A percentile compares a stretch with the other conserved stretches of the same genome.
phyloP scores from a whole-genome alignment of 768 basidiomycete species.

The Leccinum fibrillosum region DNA sequence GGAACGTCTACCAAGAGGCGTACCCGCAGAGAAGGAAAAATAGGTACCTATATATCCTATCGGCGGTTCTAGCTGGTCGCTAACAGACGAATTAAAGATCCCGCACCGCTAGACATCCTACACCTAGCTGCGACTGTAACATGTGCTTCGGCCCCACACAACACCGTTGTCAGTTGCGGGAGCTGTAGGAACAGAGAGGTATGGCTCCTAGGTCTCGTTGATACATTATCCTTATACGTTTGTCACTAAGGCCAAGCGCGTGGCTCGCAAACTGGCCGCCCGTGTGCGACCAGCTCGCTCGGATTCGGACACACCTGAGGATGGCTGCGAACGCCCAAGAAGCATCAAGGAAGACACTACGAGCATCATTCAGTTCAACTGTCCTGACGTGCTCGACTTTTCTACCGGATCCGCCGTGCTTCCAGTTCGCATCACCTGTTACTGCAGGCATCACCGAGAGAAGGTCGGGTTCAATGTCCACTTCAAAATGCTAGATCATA shows the following conservation, averaged over 20 bases:
- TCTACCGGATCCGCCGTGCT: conserved; percentile 81
- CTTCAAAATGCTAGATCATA: conserved; percentile 78
- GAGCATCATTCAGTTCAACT: conserved; percentile 95
- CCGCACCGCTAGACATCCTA: conserved; percentile 64
- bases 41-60: conserved; percentile 46
- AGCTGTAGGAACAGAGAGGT: conserved; percentile 89
- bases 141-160: conserved; percentile 77
- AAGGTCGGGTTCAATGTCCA: conserved; percentile 92
- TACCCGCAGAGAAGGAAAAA: conserved; percentile 80
- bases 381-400: conserved; percentile 86
- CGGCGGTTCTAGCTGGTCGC: conserved; percentile 2
- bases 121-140: conserved; percentile 71
- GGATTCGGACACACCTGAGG: conserved; percentile 68
- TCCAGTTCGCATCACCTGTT: conserved; percentile 96
- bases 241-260: conserved; percentile 72
- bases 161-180: conserved; percentile 76
- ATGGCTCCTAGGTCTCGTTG: conserved; percentile 18
- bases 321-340: conserved; percentile 44
- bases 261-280: conserved; percentile 84
- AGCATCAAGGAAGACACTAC: conserved; percentile 60
- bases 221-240: conserved; percentile 5
- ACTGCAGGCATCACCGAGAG: conserved; percentile 97
- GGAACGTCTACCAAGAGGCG: conserved; percentile 83
- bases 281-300: conserved; percentile 76
- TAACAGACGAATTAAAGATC: conserved; percentile 45